Conservation (phyloP, 2,329 filamentous ascomycete species). For the Dactylellina haptotyla region DNA sequence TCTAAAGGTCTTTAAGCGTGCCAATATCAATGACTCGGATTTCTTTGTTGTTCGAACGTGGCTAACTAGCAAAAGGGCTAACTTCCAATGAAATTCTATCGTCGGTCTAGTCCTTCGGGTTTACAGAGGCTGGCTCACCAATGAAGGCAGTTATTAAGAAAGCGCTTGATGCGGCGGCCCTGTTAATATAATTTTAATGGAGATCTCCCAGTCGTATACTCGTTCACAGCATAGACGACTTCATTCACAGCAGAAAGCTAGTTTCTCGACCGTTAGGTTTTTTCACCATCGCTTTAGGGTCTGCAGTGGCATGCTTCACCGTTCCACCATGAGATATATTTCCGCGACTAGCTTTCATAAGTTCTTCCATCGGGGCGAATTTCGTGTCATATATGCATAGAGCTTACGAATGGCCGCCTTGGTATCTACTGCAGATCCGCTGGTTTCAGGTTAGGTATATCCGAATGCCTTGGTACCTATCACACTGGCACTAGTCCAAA, state of each 20-base stretch:
- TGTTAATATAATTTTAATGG: slow-evolving; percentile 61
- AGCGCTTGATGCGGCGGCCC: slow-evolving; percentile 61
- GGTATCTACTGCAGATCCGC: slow-evolving; percentile 53
- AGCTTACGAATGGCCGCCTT: neutral
- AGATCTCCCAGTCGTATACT: slow-evolving; percentile 60
- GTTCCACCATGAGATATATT: neutral
- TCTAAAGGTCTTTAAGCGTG: slow-evolving; percentile 57
- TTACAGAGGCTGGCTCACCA: slow-evolving; percentile 60
- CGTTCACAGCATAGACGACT: neutral
- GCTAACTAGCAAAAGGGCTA: slow-evolving; percentile 15
- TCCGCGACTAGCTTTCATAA: slow-evolving; percentile 59
- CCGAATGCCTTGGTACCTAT: slow-evolving; percentile 69
- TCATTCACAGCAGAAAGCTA: slow-evolving; percentile 26
- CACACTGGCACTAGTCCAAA: slow-evolving; percentile 37
- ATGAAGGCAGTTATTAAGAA: slow-evolving; percentile 59
- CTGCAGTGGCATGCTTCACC: too few species aligned
- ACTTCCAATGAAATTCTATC: slow-evolving; percentile 60
- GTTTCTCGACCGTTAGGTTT: slow-evolving; percentile 60
- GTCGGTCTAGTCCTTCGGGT: neutral
- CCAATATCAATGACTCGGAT: slow-evolving; percentile 50
- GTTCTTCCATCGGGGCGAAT: neutral
- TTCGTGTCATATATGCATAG: neutral
- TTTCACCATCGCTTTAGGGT: slow-evolving; percentile 52
- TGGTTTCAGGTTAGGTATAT: slow-evolving; percentile 78
- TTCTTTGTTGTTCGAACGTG: neutral